Base-by-base conservation (phyloP, 768 basidiomycete species). In the Mrakia gelida region DNA sequence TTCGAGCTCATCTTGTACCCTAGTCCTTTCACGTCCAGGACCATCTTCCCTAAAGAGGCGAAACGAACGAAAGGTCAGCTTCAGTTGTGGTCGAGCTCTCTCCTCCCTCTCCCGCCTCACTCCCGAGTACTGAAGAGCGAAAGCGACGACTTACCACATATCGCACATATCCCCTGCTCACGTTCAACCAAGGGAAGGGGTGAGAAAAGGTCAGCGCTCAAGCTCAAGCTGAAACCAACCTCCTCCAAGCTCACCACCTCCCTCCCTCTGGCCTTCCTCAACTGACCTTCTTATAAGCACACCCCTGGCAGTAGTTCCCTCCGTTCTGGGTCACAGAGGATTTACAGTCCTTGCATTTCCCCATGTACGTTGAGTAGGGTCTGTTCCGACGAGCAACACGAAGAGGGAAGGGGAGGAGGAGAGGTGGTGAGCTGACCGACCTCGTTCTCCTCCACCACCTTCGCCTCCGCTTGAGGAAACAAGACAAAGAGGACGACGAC, bases 261-360 rank as follows among this genome's bases (percentile, higher is more conserved):
- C 65, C 45, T 45, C 59, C 59, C 67, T 15, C 65, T 43, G 49
- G 26, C 34, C 26, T 21, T 59, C 56, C 34, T 2, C 18, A 62
- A 59, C 63, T 26, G 2, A 76, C 83, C 80, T 85, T 85, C 77
- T 85, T 85, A 78, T 85, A 84, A 15, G 83, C 81, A 73, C 84
- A 85, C 63, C 82, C 82, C 72, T 84, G 83, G 82, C 84, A 85
- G 59, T 83, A 77, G 32, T 80, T 83, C 32, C 82, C 84, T 11
- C 81, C 80, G 62, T 82, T 82, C 75, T 85, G 82, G 61, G 82
- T 75, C 75, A 83, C 82, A 6, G 65, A 38, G 16, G 49, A 68
- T 76, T 84, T 84, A 75, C 84, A 85, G 76, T 85, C 84, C 38
- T 84, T 71, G 80, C 84, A 85, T 63, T 84, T 84, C 43, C 82